phyloP scores from a whole-genome alignment of 2,329 filamentous ascomycete species.

The Cercospora nicotianae region DNA sequence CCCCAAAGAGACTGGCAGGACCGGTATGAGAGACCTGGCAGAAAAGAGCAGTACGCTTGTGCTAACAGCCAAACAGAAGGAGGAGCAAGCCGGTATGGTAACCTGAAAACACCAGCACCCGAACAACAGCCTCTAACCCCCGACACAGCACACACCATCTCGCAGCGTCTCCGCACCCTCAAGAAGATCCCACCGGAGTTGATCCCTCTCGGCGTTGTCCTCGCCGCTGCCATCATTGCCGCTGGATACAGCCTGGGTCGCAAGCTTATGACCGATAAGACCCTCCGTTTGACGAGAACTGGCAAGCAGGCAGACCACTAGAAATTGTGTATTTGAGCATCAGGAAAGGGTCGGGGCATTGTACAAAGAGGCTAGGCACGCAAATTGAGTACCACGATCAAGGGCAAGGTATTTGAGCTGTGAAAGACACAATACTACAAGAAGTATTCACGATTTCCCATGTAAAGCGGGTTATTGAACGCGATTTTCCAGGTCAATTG shows the following conservation, averaged over 20 bases:
- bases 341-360: conserved; percentile 7
- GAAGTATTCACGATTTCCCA: not conserved
- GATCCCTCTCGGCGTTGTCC: conserved; percentile 87
- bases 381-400: conserved; percentile 7
- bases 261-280: conserved; percentile 89
- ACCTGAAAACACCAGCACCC: not conserved
- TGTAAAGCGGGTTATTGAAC: not conserved
- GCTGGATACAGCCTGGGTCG: conserved; percentile 77
- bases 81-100: conserved; percentile 61
- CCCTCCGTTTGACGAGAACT: conserved; percentile 79
- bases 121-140: not conserved
- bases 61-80: conserved; percentile 53
- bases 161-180: conserved; percentile 86
- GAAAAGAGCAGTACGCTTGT: not conserved
- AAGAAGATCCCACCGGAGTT: conserved; percentile 91
- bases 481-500: not conserved
- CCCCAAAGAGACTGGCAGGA: conserved; percentile 35
- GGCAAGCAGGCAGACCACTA: conserved; percentile 43
- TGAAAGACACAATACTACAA: not conserved
- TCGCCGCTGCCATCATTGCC: conserved; percentile 71
- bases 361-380: conserved; percentile 18
- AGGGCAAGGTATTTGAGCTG: not conserved
- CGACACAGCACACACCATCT: conserved; percentile 83
- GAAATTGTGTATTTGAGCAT: not conserved
- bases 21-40: conserved; percentile 34